Evolutionary conservation across 495 filamentous ascomycete genomes (phyloP).

Genomic region (Neurospora sp.): DNA sequence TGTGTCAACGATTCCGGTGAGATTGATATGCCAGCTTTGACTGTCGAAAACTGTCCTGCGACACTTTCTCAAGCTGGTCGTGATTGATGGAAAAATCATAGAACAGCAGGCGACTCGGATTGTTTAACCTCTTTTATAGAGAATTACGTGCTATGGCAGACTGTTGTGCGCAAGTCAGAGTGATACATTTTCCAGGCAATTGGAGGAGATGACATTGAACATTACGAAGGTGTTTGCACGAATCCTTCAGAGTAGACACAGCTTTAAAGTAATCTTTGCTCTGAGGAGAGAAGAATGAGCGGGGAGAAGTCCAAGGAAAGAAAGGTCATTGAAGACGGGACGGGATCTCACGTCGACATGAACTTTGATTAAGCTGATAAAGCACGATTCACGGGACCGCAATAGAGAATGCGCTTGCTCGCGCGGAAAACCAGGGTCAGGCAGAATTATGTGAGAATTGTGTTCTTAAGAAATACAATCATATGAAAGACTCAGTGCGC

Average conservation of each 20-base stretch:
- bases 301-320: not conserved
- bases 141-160: not conserved
- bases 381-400: not conserved
- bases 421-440: not conserved
- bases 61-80: not conserved
- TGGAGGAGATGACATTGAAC: not conserved
- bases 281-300: not conserved
- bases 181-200: not conserved
- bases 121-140: not conserved
- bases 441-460: not conserved
- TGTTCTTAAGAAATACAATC: no score
- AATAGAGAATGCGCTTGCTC: not conserved
- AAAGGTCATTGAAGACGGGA: not conserved
- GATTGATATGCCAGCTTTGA: not conserved
- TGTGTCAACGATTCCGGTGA: not conserved
- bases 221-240: not conserved
- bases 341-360: not conserved
- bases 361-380: not conserved
- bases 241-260: not conserved
- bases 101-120: not conserved
- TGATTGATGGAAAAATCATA: not conserved
- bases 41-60: not conserved
- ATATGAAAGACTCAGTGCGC: not conserved
- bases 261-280: not conserved
- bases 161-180: not conserved